Evolutionary conservation across 208 protist genomes (phyloP).

Genomic region (Trichomonas tenax): DNA sequence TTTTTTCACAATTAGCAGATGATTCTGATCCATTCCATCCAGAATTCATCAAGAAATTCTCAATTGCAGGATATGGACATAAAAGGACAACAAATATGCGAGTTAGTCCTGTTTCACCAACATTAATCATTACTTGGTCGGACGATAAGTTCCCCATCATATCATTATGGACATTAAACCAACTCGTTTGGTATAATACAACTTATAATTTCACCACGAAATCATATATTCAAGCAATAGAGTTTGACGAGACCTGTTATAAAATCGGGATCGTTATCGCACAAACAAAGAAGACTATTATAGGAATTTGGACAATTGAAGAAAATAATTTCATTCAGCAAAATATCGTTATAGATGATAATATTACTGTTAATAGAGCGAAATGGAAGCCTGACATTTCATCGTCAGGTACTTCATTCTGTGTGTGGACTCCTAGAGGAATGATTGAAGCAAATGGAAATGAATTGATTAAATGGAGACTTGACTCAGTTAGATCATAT

Average conservation of each 20-base stretch:
- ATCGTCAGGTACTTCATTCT: background rate
- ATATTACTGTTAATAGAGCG: background rate
- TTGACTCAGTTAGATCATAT: background rate
- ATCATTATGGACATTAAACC: background rate
- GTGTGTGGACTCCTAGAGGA: background rate
- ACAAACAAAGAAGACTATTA: background rate
- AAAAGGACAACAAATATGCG: background rate
- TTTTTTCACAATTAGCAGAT: background rate
- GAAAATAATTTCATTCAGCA: background rate
- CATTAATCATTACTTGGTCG: background rate
- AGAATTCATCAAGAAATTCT: background rate
- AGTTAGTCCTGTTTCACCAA: background rate
- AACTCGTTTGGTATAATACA: background rate
- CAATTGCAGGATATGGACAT: background rate
- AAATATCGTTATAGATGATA: background rate
- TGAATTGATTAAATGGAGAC: background rate
- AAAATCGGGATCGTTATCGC: background rate
- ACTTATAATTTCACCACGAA: background rate
- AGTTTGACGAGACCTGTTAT: background rate
- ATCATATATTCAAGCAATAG: background rate
- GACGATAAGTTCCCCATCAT: background rate
- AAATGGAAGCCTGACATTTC: background rate
- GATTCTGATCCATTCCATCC: background rate
- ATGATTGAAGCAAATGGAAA: background rate
- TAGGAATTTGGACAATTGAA: background rate